phyloP scores from a whole-genome alignment of 2,329 filamentous ascomycete genomes.

The Diaporthe helianthi region DNA sequence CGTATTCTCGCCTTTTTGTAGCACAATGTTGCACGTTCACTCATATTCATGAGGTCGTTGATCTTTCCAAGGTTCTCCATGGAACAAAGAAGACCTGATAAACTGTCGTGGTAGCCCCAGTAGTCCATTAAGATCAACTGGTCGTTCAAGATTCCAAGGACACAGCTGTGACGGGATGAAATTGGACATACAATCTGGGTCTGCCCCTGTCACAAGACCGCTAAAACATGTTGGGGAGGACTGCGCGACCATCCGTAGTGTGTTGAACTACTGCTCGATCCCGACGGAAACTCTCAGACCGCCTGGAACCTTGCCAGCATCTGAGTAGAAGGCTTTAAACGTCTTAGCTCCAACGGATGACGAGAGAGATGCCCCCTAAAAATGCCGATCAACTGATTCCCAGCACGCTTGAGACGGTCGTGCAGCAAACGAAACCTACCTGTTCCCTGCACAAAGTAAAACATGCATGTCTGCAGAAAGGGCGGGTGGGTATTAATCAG shows the following conservation, averaged over 20 bases:
- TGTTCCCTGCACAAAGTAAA: not conserved
- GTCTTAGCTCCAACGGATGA: slow-evolving; percentile 11
- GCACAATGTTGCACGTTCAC: not conserved
- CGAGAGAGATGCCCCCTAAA: not conserved
- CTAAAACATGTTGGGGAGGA: not conserved
- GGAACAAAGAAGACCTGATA: not conserved
- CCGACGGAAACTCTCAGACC: slow-evolving; percentile 7
- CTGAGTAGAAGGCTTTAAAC: not conserved
- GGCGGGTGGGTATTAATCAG: slow-evolving; percentile 9
- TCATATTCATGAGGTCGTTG: not conserved
- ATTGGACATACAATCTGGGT: not conserved
- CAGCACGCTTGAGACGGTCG: not conserved
- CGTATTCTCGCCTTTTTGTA: too few species aligned
- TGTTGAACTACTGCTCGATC: not conserved
- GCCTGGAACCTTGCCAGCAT: too few species aligned
- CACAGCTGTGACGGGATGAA: not conserved
- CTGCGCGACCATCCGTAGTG: not conserved
- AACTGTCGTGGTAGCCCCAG: too few species aligned
- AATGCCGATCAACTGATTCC: slow-evolving; percentile 5
- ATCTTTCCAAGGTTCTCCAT: not conserved
- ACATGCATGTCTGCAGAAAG: not conserved
- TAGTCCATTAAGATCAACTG: not conserved
- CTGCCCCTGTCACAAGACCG: not conserved
- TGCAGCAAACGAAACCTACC: not conserved
- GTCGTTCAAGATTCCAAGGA: not conserved